Percentiles rank a stretch among this genome's conserved stretches.
Evolutionary conservation across 2,329 filamentous ascomycete genomes (phyloP).

Genomic region (Monosporascus sp.): DNA sequence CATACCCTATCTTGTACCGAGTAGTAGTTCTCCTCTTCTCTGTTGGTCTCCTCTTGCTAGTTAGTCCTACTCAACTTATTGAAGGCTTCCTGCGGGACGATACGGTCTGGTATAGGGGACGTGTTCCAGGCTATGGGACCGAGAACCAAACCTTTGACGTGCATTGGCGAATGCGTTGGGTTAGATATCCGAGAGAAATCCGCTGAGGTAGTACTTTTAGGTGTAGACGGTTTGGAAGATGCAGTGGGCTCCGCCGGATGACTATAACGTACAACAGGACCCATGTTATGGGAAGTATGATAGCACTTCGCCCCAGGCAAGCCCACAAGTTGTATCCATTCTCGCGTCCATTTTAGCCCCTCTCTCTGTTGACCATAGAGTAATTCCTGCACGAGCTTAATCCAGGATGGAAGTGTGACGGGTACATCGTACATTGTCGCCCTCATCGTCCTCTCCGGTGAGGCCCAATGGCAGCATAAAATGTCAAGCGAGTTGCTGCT

Average conservation of each 20-base stretch:
- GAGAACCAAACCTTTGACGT: neutral
- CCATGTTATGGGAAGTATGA: constrained; percentile 3
- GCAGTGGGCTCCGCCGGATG: too few relatives aligned
- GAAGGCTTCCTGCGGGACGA: neutral
- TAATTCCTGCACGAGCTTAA: constrained; percentile 2
- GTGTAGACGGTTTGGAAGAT: too few relatives aligned
- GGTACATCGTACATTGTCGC: neutral
- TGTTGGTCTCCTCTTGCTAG: too few relatives aligned
- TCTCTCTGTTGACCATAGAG: constrained; percentile 3
- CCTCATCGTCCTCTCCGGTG: constrained; percentile 2
- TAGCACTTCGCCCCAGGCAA: neutral
- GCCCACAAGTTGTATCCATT: constrained; percentile 12
- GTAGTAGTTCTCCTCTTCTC: too few relatives aligned
- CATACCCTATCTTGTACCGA: too few relatives aligned
- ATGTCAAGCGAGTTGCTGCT: constrained; percentile 16
- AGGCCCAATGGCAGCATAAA: constrained; percentile 19
- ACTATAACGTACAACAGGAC: neutral
- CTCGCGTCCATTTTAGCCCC: constrained; percentile 5
- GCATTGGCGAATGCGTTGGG: neutral
- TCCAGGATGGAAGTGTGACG: constrained; percentile 9
- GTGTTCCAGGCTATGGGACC: constrained; percentile 1
- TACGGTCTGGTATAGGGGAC: constrained; percentile 3
- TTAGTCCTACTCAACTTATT: neutral
- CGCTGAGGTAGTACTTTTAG: too few relatives aligned
- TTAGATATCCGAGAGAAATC: too few relatives aligned